Percentiles rank a stretch among this genome's conserved stretches.
phyloP scores from a whole-genome alignment of 2,329 filamentous ascomycete genomes.

The Magnaporthiopsis rhizophila region DNA sequence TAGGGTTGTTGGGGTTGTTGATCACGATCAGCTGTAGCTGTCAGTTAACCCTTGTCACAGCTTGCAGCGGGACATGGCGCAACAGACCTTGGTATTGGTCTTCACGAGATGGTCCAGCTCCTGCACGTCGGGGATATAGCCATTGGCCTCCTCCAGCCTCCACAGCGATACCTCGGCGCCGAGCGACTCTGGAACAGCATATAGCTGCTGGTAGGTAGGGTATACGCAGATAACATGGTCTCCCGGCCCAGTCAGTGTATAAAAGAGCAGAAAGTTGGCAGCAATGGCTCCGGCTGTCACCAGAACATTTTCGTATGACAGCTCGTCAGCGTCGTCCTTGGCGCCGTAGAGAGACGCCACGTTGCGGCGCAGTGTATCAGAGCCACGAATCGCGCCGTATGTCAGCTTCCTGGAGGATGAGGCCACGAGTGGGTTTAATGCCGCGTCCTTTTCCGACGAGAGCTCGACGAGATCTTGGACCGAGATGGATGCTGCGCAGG shows the following conservation, averaged over 20 bases:
- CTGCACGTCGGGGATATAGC: constrained; percentile 58
- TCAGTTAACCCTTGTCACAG: constrained; percentile 24
- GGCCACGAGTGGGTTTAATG: constrained; percentile 34
- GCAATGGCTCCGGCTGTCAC: constrained; percentile 74
- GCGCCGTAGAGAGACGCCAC: constrained; percentile 50
- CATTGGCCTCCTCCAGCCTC: constrained; percentile 56
- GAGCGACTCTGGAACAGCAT: constrained; percentile 63
- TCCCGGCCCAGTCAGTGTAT: constrained; percentile 60
- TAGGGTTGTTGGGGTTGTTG: constrained; percentile 79
- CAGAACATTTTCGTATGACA: constrained; percentile 59
- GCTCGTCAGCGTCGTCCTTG: background rate
- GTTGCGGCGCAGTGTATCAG: constrained; percentile 52
- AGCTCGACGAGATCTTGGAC: constrained; percentile 57
- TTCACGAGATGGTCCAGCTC: constrained; percentile 59
- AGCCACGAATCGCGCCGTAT: constrained; percentile 68
- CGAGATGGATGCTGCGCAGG: constrained; percentile 68
- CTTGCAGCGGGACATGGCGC: too few species aligned
- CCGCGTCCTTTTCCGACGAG: constrained; percentile 41
- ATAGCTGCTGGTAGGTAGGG: constrained; percentile 81
- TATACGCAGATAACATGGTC: constrained; percentile 85
- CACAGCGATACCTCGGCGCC: constrained; percentile 73
- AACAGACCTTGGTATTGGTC: constrained; percentile 61
- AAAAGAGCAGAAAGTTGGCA: constrained; percentile 77
- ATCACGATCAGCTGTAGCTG: constrained; percentile 36
- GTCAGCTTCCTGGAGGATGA: constrained; percentile 47